phyloP scores from a whole-genome alignment of 2,329 filamentous ascomycete genomes.

The Teratosphaeria destructans region DNA sequence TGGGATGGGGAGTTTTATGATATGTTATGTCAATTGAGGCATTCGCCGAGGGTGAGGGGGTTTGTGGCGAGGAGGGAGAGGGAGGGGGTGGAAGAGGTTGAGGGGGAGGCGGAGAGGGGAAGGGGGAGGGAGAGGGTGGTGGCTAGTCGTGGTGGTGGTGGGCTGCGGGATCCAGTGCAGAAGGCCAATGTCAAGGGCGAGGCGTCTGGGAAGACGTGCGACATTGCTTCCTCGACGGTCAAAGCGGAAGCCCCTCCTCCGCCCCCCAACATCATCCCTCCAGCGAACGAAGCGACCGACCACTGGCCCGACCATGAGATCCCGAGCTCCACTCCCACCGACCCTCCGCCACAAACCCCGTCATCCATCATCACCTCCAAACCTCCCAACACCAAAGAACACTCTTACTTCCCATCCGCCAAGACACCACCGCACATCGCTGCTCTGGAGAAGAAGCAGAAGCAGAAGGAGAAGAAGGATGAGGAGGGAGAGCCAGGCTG shows the following conservation, averaged over 20 bases:
- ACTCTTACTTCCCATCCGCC: neutral
- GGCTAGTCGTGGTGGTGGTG: neutral
- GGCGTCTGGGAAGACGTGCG: neutral
- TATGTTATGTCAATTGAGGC: slow-evolving; percentile 23
- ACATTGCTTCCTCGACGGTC: neutral
- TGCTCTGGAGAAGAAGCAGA: neutral
- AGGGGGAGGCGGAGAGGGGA: neutral
- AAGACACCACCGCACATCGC: neutral
- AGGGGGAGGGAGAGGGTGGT: neutral
- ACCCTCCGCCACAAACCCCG: neutral
- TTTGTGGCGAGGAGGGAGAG: neutral
- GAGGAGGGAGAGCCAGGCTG: neutral
- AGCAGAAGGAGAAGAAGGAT: neutral
- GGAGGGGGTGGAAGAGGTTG: neutral
- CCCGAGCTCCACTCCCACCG: neutral
- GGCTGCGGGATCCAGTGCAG: neutral
- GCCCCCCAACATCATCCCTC: neutral
- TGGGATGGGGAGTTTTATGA: slow-evolving; percentile 34
- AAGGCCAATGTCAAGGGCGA: neutral
- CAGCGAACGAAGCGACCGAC: neutral
- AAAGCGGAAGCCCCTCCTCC: neutral
- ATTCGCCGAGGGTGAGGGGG: neutral
- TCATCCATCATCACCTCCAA: too few species aligned
- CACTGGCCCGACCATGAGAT: neutral
- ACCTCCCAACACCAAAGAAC: neutral